Conservation (phyloP, 129 eudicot genomes). For the Silybum marianum region DNA sequence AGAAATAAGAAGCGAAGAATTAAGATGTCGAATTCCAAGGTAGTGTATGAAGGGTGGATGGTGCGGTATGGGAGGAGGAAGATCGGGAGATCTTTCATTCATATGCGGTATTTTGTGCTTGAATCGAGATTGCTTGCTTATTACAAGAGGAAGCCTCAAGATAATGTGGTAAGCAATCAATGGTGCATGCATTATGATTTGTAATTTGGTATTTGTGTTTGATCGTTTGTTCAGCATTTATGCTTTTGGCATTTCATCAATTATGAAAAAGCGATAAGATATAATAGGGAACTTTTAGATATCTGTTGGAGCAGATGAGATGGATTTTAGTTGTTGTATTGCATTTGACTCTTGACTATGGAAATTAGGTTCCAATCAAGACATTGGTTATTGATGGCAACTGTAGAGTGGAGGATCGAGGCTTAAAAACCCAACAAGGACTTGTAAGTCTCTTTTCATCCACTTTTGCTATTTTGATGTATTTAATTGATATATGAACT, state of each 20-base stretch:
- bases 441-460: slow-evolving; percentile 53
- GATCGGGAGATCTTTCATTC: slow-evolving; percentile 89
- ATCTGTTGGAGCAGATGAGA: background rate
- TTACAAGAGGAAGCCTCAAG: slow-evolving; percentile 93
- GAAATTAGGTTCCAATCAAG: slow-evolving; percentile 74
- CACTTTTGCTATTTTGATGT: background rate
- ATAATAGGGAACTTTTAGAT: background rate
- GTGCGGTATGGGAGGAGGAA: slow-evolving; percentile 90
- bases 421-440: slow-evolving; percentile 94
- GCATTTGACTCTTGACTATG: background rate
- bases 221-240: background rate
- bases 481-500: background rate
- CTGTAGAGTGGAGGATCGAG: slow-evolving; percentile 95
- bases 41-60: slow-evolving; percentile 96
- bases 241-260: slow-evolving; percentile 3
- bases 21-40: slow-evolving; percentile 60
- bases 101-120: slow-evolving; percentile 89
- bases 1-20: slow-evolving; percentile 15
- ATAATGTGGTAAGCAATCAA: slow-evolving; percentile 59
- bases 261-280: background rate
- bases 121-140: slow-evolving; percentile 79
- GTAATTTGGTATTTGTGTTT: background rate
- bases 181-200: background rate
- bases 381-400: slow-evolving; percentile 89
- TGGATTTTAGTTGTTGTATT: background rate